These are phyloP conservation scores for Myriangium duriaei DNA, from an alignment of 2,329 filamentous ascomycete species.

Conservation along the genomic window DNA sequence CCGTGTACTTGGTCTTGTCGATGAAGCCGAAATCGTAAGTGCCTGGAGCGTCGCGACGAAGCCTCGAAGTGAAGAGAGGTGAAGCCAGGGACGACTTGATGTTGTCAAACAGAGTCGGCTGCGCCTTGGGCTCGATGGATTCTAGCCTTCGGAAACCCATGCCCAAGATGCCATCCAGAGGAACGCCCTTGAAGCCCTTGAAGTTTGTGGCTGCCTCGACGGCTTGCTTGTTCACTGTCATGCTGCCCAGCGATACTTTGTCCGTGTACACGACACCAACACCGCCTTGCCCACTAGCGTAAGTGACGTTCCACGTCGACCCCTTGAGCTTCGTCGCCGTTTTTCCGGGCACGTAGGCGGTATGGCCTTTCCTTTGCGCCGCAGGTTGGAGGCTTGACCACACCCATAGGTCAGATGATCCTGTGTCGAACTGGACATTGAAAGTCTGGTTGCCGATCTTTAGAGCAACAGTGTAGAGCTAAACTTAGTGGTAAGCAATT, in stretches of 20 bases:
- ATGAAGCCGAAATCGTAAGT: conserved; percentile 49
- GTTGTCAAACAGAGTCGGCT: conserved; percentile 48
- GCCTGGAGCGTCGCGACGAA: conserved; percentile 41
- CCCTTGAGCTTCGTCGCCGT: conserved; percentile 36
- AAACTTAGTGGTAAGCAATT: too few relatives aligned
- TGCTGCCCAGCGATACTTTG: conserved; percentile 47
- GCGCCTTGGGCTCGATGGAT: conserved; percentile 37
- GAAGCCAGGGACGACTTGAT: conserved; percentile 38
- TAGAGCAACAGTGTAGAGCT: conserved; percentile 23
- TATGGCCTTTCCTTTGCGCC: conserved; percentile 41
- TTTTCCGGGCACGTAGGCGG: conserved; percentile 42
- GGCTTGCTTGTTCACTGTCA: conserved; percentile 48
- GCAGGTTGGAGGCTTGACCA: conserved; percentile 47
- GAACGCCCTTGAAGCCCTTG: conserved; percentile 37
- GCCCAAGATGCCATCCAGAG: conserved; percentile 44
- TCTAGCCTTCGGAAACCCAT: conserved; percentile 48
- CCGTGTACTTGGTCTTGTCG: conserved; percentile 45
- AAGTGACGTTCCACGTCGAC: conserved; percentile 47
- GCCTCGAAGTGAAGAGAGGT: conserved; percentile 45
- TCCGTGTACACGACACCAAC: conserved; percentile 54
- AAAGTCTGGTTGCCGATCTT: conserved; percentile 50
- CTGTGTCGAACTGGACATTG: conserved; percentile 60
- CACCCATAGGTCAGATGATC: conserved; percentile 43
- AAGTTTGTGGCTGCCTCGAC: conserved; percentile 52
- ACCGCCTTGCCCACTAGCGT: conserved; percentile 53